Base-by-base conservation (phyloP, 768 basidiomycete species). In the Coprinopsis marcescibilis region DNA sequence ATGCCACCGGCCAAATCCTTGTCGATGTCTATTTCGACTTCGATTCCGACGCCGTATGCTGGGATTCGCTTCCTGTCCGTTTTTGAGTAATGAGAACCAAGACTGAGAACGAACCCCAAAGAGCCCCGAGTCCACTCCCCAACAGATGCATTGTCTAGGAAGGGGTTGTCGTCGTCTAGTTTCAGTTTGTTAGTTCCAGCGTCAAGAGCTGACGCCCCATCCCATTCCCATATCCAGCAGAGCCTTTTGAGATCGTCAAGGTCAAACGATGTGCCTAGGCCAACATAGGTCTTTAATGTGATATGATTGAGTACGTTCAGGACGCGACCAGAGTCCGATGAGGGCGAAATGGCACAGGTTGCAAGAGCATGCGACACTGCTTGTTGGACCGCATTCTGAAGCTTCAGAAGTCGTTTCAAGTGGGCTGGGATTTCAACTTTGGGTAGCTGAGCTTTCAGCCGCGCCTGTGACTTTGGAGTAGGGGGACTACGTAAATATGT, bases 191-290 rank as follows among this genome's bases (percentile, higher is more conserved):
- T 40, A 4, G 29, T 21, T 19, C 40, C 23, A 8, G 36, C 40
- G 21, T 45, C 24, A 73, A 68, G 2, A 76, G 44, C n/a, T 4
- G 68, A 51, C 35, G 74, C 62, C 4, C 76, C 74, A 57, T 89
- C 81, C 89, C 89, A 92, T 60, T 91, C 89, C 87, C 89, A 90
- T 13, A 91, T 50, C 89, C 89, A 91, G 64, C 89, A 90, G 15
- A 92, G 73, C 49, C 84, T 73, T 47, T 70, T 77, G 37, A 91
- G 68, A 56, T 89, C 89, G 40, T 82, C 76, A n/a, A 80, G 52
- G 25, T 76, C 73, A 53, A 88, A 81, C 45, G 78, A 75, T 3
- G 80, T 73, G 1, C 76, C 66, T 34, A 90, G 66, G 7, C 85
- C 87, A 26, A 78, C 58, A 60, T 88, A 88, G 21, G 81, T 81